phyloP scores from a whole-genome alignment of 2,329 filamentous ascomycete genomes.

The Trichoderma oligosporum region DNA sequence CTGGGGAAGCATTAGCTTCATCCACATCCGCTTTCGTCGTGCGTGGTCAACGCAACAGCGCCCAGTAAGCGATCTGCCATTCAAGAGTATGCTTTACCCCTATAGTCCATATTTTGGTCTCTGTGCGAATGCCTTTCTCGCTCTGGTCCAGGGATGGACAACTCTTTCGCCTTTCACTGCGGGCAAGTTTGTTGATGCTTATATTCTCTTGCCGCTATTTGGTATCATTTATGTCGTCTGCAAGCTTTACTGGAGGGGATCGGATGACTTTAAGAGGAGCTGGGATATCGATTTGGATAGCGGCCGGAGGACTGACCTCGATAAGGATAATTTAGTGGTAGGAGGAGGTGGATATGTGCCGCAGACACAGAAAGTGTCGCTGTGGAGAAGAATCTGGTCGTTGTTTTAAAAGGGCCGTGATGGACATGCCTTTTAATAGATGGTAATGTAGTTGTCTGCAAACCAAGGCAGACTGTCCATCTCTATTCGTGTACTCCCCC shows the following conservation, averaged over 20 bases:
- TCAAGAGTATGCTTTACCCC: constrained; percentile 52
- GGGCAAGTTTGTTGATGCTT: constrained; percentile 59
- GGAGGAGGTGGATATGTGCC: constrained; percentile 32
- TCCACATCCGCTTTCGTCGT: constrained; percentile 66
- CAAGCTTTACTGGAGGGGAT: constrained; percentile 49
- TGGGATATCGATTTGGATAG: constrained; percentile 55
- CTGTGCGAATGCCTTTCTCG: constrained; percentile 54
- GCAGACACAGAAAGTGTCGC: constrained; percentile 26
- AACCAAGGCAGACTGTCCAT: no score
- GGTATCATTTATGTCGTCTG: constrained; percentile 53
- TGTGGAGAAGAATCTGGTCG: constrained; percentile 44
- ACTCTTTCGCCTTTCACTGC: constrained; percentile 55
- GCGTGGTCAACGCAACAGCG: constrained; percentile 60
- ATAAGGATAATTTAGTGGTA: constrained; percentile 36
- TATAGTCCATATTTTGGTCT: constrained; percentile 59
- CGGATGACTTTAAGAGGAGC: constrained; percentile 47
- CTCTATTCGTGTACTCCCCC: no score
- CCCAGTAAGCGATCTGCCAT: constrained; percentile 51
- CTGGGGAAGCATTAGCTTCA: constrained; percentile 67
- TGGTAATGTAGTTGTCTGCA: no score
- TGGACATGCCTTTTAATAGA: no score
- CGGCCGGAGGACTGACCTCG: constrained; percentile 53
- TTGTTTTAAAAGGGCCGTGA: no score
- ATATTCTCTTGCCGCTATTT: constrained; percentile 59
- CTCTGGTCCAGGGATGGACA: constrained; percentile 60